Evolutionary conservation across 1,284 basidiomycete species (phyloP).

Genomic region (Rhodotorula glutinis): DNA sequence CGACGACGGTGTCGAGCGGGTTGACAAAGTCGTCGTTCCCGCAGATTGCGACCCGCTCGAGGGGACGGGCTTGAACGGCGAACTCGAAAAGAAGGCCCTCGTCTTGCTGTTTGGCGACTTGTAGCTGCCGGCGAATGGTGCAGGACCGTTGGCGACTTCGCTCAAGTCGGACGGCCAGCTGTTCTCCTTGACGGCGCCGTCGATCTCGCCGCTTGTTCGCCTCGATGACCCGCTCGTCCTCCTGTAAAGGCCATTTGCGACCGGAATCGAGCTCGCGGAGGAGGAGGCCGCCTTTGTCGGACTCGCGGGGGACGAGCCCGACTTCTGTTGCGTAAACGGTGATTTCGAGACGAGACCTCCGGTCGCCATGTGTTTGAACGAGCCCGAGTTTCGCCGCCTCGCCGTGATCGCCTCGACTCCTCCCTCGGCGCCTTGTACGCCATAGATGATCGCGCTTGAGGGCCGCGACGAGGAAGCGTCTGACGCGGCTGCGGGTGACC

Average conservation of each 20-base stretch:
- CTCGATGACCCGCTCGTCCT: conserved; percentile 4
- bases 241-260: neutral
- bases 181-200: conserved; percentile 34
- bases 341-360: conserved; percentile 37
- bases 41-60: neutral
- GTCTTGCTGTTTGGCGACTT: conserved; percentile 3
- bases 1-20: neutral
- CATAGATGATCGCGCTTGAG: conserved; percentile 10
- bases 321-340: conserved; percentile 20
- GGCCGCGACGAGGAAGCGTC: conserved; percentile 5
- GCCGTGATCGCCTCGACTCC: conserved; percentile 32
- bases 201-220: conserved; percentile 16
- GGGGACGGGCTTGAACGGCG: conserved; percentile 24
- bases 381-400: conserved; percentile 26
- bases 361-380: conserved; percentile 38
- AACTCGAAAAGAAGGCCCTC: conserved; percentile 7
- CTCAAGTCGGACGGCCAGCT: conserved; percentile 21
- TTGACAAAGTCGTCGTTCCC: neutral
- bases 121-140: neutral
- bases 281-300: neutral
- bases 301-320: conserved; percentile 2
- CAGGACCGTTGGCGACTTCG: conserved; percentile 12
- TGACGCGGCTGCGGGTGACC: neutral
- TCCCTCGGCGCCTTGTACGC: conserved; percentile 32
- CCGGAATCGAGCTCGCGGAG: neutral